Evolutionary conservation across 2,329 filamentous ascomycete genomes (phyloP), one percentile per base, ranked within the genome.

Genomic region (Trichoderma breve): DNA sequence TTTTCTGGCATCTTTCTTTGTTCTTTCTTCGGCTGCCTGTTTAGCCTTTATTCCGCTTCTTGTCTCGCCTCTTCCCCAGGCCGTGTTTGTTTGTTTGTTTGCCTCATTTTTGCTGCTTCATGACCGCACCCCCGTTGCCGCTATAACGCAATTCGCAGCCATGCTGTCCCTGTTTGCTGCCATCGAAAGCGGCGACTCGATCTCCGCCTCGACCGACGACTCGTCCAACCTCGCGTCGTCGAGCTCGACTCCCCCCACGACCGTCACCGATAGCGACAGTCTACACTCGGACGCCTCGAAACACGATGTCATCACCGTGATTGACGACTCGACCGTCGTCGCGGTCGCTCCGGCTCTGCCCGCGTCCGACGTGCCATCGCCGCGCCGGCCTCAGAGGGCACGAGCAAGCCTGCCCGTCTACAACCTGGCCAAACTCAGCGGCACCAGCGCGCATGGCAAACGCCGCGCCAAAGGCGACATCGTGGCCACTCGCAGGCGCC

Each of bases 231-330:
- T 86, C 84, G 86, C 86, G 83, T 88, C 87, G 64, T 82, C 85
- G 30, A 86, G 84, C 76, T 91, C 88, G 24, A 92, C 91, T 71
- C 90, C 91, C 61, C 89, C 90, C 28, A 92, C 90, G 63, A 92
- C 89, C 75, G 83, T 90, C 75, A 88, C 87, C 77, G 90, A 92
- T 79, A 86, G 84, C 76, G 85, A 84, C 73, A 91, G 89, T 81
- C 82, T 90, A 71, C 83, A 84, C 69, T 87, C 87, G 53, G 81
- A 82, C 66, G 74, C 79, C 39, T 79, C 81, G 39, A 83, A 83
- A 73, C 80, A 81, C 75, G 82, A 83, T 74, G 79, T 80, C 64
- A 78, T 80, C 73, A 77, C 77, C 73, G 77, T 82, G 51, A 75
- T 75, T 69, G 73, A 78, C 72, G 76, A 78, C 64, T 74, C 76